Conservation (phyloP, 116 monocot species). For the Posidonia oceanica region DNA sequence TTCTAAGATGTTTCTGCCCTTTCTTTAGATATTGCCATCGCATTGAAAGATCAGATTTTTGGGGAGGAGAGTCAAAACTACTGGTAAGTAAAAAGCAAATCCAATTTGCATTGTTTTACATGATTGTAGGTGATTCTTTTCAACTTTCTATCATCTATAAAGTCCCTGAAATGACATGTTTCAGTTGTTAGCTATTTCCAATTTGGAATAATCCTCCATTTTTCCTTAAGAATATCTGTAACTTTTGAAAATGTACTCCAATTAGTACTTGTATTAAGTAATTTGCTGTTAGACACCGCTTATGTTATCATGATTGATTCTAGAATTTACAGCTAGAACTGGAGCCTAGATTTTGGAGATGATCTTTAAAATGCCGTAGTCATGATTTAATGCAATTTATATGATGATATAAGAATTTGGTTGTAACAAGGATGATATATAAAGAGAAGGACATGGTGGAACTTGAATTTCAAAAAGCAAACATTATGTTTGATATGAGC, state of each 20-base stretch:
- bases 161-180: not conserved
- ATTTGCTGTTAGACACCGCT: not conserved
- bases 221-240: not conserved
- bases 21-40: constrained; percentile 77
- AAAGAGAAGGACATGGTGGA: no score
- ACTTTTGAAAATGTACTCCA: not conserved
- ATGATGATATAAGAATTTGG: no score
- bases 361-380: not conserved
- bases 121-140: not conserved
- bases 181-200: not conserved
- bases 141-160: not conserved
- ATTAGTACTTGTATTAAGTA: not conserved
- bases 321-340: not conserved
- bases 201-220: not conserved
- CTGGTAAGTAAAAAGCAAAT: constrained; percentile 30
- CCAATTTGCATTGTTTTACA: no score
- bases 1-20: not conserved
- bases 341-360: not conserved
- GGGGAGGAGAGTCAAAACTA: constrained; percentile 99
- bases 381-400: not conserved
- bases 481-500: no score
- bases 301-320: not conserved
- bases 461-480: no score
- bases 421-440: no score
- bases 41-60: constrained; percentile 68